Percentiles rank a stretch among this genome's conserved stretches.
Conservation (phyloP, 306 rosid species). For the Cercis canadensis region DNA sequence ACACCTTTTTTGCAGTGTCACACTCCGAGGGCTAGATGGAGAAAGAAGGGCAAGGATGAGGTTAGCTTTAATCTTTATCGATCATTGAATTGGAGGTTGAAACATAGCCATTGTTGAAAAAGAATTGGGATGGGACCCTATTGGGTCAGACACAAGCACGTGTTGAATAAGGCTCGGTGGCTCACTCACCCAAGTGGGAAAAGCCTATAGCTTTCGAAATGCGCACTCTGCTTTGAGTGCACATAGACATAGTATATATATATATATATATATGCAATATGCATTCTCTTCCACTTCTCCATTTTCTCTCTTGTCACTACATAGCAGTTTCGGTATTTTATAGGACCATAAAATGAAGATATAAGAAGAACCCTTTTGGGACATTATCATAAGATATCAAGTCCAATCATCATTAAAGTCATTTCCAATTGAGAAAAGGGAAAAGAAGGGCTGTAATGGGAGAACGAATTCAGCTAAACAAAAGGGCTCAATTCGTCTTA, state of each 20-base stretch:
- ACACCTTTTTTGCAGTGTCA: constrained; percentile 26
- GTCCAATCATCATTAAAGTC: constrained; percentile 26
- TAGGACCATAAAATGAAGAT: constrained; percentile 12
- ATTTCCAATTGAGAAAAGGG: not conserved
- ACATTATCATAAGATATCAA: constrained; percentile 42
- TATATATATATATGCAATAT: no score
- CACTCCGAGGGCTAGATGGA: constrained; percentile 3
- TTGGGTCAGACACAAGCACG: constrained; percentile 41
- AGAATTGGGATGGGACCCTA: constrained; percentile 1
- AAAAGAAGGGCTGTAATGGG: constrained; percentile 1
- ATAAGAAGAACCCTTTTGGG: constrained; percentile 30
- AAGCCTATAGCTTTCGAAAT: constrained; percentile 29
- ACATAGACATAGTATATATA: no score
- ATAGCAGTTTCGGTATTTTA: constrained; percentile 26
- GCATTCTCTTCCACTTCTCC: no score
- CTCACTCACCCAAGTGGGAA: constrained; percentile 35
- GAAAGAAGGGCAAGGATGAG: constrained; percentile 16
- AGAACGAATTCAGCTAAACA: constrained; percentile 27
- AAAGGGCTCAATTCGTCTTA: constrained; percentile 26
- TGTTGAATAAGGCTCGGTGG: constrained; percentile 37
- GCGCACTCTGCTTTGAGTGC: constrained; percentile 39
- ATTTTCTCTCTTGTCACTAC: constrained; percentile 34
- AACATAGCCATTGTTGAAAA: constrained; percentile 30
- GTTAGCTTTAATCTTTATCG: constrained; percentile 22
- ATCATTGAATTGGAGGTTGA: constrained; percentile 38